Conservation (phyloP, 345 rosid species). For the Gossypium australe region DNA sequence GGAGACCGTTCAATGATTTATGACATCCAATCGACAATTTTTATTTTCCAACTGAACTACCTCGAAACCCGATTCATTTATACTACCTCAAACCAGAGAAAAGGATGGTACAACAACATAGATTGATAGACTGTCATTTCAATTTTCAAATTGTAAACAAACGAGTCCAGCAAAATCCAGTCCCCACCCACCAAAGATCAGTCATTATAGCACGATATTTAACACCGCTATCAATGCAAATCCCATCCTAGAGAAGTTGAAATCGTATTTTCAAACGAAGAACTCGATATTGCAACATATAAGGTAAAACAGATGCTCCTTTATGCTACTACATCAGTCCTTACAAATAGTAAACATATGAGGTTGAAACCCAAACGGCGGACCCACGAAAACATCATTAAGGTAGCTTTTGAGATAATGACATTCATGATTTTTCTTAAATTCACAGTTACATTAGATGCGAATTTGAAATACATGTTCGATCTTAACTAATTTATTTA, state of each 20-base stretch:
- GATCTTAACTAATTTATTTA: too few species aligned
- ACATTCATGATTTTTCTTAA: background rate
- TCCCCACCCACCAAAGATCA: background rate
- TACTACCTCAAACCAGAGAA: background rate
- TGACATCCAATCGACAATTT: background rate
- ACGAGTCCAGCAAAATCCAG: background rate
- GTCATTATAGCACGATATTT: background rate
- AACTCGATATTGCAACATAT: background rate
- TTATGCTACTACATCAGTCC: background rate
- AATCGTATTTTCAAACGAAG: background rate
- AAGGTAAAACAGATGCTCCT: background rate
- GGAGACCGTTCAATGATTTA: background rate
- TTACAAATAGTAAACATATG: background rate
- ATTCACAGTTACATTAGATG: background rate
- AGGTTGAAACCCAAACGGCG: conserved; percentile 4
- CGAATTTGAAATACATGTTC: background rate
- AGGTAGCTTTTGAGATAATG: too few species aligned
- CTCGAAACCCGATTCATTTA: background rate
- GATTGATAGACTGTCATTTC: background rate
- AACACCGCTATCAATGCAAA: background rate
- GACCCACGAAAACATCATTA: background rate
- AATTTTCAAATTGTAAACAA: background rate
- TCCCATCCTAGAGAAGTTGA: background rate
- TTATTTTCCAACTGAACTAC: background rate
- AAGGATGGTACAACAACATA: background rate